These are phyloP conservation scores for Comarum palustre DNA, from an alignment of 306 rosid species.

Conservation along the genomic window DNA sequence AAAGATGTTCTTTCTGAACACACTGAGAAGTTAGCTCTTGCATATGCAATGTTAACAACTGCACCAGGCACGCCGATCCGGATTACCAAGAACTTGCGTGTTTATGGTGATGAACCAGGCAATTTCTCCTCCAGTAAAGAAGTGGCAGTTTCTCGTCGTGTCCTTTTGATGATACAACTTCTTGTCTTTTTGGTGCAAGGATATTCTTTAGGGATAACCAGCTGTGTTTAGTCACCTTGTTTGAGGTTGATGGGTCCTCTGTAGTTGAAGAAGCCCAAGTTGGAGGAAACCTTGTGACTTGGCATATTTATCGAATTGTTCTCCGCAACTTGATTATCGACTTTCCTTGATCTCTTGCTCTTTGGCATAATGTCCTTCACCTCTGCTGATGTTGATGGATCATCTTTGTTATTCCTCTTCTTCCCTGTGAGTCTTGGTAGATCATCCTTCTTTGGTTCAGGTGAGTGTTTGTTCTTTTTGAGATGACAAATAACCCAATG, in stretches of 20 bases:
- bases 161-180: neutral
- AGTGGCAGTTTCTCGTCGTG: neutral
- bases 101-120: neutral
- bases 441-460: no score
- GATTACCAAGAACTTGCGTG: no score
- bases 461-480: neutral
- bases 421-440: neutral
- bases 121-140: neutral
- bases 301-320: neutral
- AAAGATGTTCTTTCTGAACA: no score
- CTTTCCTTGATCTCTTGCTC: neutral
- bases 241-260: neutral
- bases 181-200: neutral
- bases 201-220: neutral
- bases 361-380: neutral
- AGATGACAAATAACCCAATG: neutral
- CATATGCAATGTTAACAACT: no score
- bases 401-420: neutral
- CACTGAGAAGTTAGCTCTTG: no score
- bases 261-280: no score
- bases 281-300: no score
- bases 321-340: neutral
- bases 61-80: no score
- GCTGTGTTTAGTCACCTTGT: neutral
- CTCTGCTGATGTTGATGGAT: neutral